phyloP scores from a whole-genome alignment of 257 asterid species.

The Scutellaria minor region DNA sequence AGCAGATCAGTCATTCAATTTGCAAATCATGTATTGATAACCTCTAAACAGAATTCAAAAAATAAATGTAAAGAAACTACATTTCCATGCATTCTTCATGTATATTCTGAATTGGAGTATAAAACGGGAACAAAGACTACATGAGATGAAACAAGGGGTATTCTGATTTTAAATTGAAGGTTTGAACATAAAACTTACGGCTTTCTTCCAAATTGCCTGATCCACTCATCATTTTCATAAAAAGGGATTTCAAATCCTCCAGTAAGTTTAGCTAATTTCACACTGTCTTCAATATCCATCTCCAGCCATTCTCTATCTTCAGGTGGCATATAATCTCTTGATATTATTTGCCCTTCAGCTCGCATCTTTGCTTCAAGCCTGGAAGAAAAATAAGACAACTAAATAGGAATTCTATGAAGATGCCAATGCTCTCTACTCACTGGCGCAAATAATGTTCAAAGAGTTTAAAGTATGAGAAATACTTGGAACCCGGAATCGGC shows the following conservation, averaged over 20 bases:
- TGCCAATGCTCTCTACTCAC: slow-evolving; percentile 23
- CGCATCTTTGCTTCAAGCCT: slow-evolving; percentile 97
- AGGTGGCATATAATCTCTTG: slow-evolving; percentile 88
- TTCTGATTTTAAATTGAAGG: slow-evolving; percentile 20
- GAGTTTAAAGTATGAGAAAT: slow-evolving; percentile 35
- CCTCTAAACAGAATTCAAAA: neutral
- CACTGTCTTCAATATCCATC: slow-evolving; percentile 91
- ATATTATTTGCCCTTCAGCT: slow-evolving; percentile 81
- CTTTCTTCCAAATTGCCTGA: slow-evolving; percentile 65
- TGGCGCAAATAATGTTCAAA: neutral
- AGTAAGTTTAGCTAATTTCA: slow-evolving; percentile 53
- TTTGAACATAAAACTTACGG: slow-evolving; percentile 72
- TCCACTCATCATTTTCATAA: slow-evolving; percentile 83
- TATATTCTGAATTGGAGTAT: slow-evolving; percentile 1
- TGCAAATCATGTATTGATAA: neutral
- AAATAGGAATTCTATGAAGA: slow-evolving; percentile 23
- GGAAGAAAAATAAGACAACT: slow-evolving; percentile 32
- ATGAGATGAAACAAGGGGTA: neutral
- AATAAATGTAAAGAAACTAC: neutral
- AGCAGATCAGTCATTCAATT: neutral
- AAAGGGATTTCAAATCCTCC: slow-evolving; percentile 77
- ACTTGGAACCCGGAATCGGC: slow-evolving; percentile 98
- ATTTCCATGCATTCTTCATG: slow-evolving; percentile 20
- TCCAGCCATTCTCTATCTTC: slow-evolving; percentile 97
- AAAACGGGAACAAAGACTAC: neutral